phyloP scores from a whole-genome alignment of 495 filamentous ascomycete species.

The Penicillium canescens region DNA sequence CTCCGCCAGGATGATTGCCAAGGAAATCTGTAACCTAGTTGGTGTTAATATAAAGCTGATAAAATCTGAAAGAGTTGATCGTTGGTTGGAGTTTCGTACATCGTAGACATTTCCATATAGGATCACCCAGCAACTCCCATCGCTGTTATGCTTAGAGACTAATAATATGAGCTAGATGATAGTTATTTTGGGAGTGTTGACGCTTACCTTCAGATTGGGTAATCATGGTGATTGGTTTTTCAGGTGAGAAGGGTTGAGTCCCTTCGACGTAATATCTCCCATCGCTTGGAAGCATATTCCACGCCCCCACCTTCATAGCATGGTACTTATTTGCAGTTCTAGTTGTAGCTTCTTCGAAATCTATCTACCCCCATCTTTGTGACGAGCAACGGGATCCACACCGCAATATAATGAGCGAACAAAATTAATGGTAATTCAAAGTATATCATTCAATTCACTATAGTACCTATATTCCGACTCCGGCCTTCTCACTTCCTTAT shows the following conservation, averaged over 20 bases:
- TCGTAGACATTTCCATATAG: slow-evolving; percentile 9
- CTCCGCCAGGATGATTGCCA: slow-evolving; percentile 74
- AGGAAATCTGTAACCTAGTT: slow-evolving; percentile 27
- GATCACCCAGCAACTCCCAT: slow-evolving; percentile 10
- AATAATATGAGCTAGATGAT: background rate
- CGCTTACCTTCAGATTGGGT: background rate
- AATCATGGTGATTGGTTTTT: background rate
- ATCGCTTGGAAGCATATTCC: no score
- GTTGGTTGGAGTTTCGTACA: background rate
- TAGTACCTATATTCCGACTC: no score
- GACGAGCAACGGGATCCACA: no score
- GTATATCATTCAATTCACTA: no score
- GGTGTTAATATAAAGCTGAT: background rate
- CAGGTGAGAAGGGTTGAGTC: background rate
- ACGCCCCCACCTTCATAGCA: no score
- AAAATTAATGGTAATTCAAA: background rate
- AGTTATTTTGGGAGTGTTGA: background rate
- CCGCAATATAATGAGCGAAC: background rate
- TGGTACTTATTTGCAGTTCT: no score
- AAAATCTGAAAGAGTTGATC: no score
- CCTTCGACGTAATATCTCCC: no score
- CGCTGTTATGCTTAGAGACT: slow-evolving; percentile 4
- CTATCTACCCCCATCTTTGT: no score
- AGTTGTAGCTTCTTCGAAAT: no score
- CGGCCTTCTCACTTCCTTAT: no score